A percentile compares a stretch with the other conserved stretches of the same genome.
These are phyloP conservation scores for Coleophoma eucalyptorum DNA, from an alignment of 2,329 filamentous ascomycete species.

Conservation along the genomic window DNA sequence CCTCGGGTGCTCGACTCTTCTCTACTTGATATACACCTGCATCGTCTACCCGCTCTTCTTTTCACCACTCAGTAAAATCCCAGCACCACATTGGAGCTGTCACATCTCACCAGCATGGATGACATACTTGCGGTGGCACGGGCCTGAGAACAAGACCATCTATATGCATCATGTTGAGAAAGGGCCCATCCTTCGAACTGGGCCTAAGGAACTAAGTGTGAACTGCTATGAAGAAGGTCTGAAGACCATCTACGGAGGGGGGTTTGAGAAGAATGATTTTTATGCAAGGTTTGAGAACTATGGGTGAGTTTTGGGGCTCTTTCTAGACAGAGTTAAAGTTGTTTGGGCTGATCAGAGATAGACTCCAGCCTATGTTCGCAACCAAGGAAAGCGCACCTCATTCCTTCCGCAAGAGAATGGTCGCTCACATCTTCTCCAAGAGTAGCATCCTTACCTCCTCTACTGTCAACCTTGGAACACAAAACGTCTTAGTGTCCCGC, in stretches of 20 bases:
- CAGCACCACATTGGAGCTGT: constrained; percentile 62
- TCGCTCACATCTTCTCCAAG: constrained; percentile 78
- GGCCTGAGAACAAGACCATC: constrained; percentile 57
- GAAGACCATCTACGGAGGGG: constrained; percentile 15
- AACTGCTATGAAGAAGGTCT: constrained; percentile 31
- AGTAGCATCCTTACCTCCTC: constrained; percentile 60
- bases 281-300: constrained; percentile 57
- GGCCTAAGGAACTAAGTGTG: constrained; percentile 54
- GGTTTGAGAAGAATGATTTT: constrained; percentile 23
- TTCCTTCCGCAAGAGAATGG: constrained; percentile 66
- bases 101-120: constrained; percentile 64
- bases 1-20: neutral
- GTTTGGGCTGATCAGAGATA: constrained; percentile 11
- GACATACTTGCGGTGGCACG: constrained; percentile 52
- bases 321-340: neutral
- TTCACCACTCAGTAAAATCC: constrained; percentile 61
- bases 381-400: constrained; percentile 58
- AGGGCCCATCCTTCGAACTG: constrained; percentile 19
- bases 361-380: constrained; percentile 65
- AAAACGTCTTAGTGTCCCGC: constrained; percentile 50
- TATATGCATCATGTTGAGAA: constrained; percentile 37
- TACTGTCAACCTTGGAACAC: constrained; percentile 50
- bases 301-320: constrained; percentile 40
- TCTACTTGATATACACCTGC: constrained; percentile 25
- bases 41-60: constrained; percentile 40